Evolutionary conservation across 192 early-diverging fungal species (phyloP).

Genomic region (Gamsiella multidivaricata): DNA sequence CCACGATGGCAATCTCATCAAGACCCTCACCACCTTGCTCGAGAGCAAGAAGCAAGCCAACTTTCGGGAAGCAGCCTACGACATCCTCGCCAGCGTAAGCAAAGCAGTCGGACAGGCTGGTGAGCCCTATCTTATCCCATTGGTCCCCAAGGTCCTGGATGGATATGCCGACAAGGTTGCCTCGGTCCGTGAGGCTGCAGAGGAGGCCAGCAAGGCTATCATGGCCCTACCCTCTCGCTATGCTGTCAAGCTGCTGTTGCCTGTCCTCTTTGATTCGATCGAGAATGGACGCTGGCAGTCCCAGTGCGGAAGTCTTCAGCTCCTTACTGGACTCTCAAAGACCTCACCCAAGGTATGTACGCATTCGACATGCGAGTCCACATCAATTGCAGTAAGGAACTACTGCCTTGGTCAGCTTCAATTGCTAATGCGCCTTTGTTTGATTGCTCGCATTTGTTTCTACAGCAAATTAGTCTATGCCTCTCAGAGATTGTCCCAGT

Average conservation of each 20-base stretch:
- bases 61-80: slow-evolving; percentile 69
- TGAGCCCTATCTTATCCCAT: slow-evolving; percentile 73
- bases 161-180: slow-evolving; percentile 65
- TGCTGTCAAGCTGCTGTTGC: slow-evolving; percentile 65
- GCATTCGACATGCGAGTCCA: too few species aligned
- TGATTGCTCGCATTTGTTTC: neutral
- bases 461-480: slow-evolving; percentile 57
- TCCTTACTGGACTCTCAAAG: slow-evolving; percentile 59
- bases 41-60: slow-evolving; percentile 74
- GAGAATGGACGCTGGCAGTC: slow-evolving; percentile 82
- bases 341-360: slow-evolving; percentile 50
- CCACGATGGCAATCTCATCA: slow-evolving; percentile 64
- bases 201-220: slow-evolving; percentile 54
- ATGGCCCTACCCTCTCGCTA: slow-evolving; percentile 57
- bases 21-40: slow-evolving; percentile 64
- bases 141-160: slow-evolving; percentile 71
- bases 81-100: slow-evolving; percentile 66
- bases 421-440: too few species aligned
- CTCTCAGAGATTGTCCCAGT: slow-evolving; percentile 74
- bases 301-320: slow-evolving; percentile 60
- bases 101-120: slow-evolving; percentile 64
- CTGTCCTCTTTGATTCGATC: slow-evolving; percentile 73
- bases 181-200: slow-evolving; percentile 56
- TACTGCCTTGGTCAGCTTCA: neutral
- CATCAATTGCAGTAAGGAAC: too few species aligned